These are phyloP conservation scores for Fraxinus americana DNA, from an alignment of 257 asterid species.

Conservation along the genomic window DNA sequence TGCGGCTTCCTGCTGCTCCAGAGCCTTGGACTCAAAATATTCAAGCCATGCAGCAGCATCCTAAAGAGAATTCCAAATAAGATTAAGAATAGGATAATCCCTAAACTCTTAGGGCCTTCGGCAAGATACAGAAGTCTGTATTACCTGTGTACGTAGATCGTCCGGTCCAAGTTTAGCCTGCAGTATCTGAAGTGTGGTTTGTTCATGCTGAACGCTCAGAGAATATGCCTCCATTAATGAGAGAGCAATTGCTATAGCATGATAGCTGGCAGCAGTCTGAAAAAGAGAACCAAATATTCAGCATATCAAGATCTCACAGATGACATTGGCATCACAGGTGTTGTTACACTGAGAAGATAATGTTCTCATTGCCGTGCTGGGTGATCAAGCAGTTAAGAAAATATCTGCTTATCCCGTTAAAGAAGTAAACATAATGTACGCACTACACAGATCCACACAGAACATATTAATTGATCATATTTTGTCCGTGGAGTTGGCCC, in stretches of 20 bases:
- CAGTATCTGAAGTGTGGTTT: constrained; percentile 50
- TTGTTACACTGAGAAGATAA: neutral
- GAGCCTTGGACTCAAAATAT: constrained; percentile 81
- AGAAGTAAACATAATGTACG: neutral
- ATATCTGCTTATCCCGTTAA: neutral
- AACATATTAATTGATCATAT: neutral
- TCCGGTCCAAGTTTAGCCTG: constrained; percentile 51
- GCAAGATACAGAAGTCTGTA: constrained; percentile 11
- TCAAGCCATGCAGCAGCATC: constrained; percentile 96
- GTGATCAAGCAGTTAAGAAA: neutral
- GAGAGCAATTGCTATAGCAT: constrained; percentile 56
- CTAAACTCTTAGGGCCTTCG: neutral
- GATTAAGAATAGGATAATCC: constrained; percentile 28
- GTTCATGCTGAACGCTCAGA: constrained; percentile 54
- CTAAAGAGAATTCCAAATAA: constrained; percentile 40
- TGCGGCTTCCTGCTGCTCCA: constrained; percentile 92
- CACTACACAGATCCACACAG: neutral
- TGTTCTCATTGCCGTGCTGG: neutral
- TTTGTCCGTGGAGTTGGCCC: neutral
- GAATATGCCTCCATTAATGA: constrained; percentile 58
- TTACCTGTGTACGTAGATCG: constrained; percentile 54
- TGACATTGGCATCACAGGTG: constrained; percentile 18
- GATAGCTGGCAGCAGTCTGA: constrained; percentile 59
- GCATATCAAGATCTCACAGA: constrained; percentile 1
- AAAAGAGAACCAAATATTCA: constrained; percentile 9